Evolutionary conservation across 768 basidiomycete genomes (phyloP).

Genomic region (Trametes meyenii): DNA sequence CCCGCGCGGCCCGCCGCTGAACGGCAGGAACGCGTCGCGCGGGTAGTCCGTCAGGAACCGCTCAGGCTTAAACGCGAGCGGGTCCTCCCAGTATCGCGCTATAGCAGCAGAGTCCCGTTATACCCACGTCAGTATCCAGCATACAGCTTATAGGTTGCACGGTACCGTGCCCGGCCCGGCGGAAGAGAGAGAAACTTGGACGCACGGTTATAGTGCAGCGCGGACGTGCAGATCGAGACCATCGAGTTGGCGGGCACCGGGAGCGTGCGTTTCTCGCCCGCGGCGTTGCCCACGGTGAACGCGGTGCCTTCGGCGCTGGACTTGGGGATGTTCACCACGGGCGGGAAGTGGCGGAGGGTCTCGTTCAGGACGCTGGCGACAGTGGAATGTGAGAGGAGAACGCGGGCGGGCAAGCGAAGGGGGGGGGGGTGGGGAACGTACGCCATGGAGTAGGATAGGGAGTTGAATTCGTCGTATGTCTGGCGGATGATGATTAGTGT

Average conservation of each 20-base stretch:
- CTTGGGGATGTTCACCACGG: constrained; percentile 27
- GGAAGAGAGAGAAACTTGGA: not conserved
- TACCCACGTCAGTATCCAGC: not conserved
- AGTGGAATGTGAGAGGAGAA: not conserved
- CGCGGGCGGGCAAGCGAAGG: not conserved
- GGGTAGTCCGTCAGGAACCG: constrained; percentile 59
- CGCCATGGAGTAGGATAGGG: constrained; percentile 32
- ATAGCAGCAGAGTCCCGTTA: not conserved
- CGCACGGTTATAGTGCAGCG: constrained; percentile 37
- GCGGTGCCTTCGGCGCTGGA: constrained; percentile 28
- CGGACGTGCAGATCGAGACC: constrained; percentile 26
- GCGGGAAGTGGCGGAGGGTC: constrained; percentile 36
- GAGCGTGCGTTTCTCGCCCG: constrained; percentile 27
- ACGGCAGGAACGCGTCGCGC: constrained; percentile 57
- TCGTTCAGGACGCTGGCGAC: constrained; percentile 35
- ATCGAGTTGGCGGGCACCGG: constrained; percentile 29
- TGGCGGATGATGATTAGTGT: not conserved
- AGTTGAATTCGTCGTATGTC: constrained; percentile 36
- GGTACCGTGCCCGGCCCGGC: too few species aligned
- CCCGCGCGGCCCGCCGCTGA: constrained; percentile 50
- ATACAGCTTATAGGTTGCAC: too few species aligned
- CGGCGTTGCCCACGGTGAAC: constrained; percentile 24
- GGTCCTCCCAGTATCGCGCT: constrained; percentile 45
- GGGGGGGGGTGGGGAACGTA: constrained; percentile 12
- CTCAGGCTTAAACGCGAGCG: constrained; percentile 40